Percentiles rank a stretch among this genome's conserved stretches.
These are phyloP conservation scores for Backusella luteola DNA, from an alignment of 192 early-diverging fungal genomes.

Conservation along the genomic window DNA sequence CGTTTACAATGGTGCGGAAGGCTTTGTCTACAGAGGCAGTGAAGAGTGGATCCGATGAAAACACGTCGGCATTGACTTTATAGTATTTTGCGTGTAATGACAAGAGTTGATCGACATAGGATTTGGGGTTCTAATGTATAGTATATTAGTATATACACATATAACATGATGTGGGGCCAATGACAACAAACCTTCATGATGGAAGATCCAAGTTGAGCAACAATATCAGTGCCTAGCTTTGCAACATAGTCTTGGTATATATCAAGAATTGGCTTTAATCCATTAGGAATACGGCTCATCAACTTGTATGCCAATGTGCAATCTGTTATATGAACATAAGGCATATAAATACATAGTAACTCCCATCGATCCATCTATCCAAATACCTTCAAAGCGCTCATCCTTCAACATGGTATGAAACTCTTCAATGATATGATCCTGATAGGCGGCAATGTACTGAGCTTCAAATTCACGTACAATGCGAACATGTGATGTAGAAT, in stretches of 20 bases:
- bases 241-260: slow-evolving; percentile 68
- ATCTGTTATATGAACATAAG: slow-evolving; percentile 41
- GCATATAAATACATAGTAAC: neutral
- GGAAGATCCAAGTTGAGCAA: slow-evolving; percentile 41
- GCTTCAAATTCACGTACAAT: slow-evolving; percentile 72
- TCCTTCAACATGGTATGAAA: slow-evolving; percentile 68
- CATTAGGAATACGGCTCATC: slow-evolving; percentile 62
- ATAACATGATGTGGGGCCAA: neutral
- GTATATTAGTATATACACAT: neutral
- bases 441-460: slow-evolving; percentile 71
- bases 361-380: neutral
- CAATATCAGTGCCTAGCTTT: slow-evolving; percentile 52
- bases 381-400: slow-evolving; percentile 57
- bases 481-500: slow-evolving; percentile 64
- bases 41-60: slow-evolving; percentile 67
- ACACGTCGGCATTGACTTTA: slow-evolving; percentile 55
- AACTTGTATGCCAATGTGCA: slow-evolving; percentile 64
- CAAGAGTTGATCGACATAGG: slow-evolving; percentile 68
- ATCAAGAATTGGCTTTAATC: slow-evolving; percentile 55
- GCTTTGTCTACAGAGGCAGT: slow-evolving; percentile 82
- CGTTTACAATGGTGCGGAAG: slow-evolving; percentile 71
- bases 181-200: neutral
- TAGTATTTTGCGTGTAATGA: slow-evolving; percentile 64
- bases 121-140: slow-evolving; percentile 61
- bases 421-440: slow-evolving; percentile 59